Evolutionary conservation across 495 filamentous ascomycete species (phyloP).

Genomic region (Aspergillus coremiiformis): DNA sequence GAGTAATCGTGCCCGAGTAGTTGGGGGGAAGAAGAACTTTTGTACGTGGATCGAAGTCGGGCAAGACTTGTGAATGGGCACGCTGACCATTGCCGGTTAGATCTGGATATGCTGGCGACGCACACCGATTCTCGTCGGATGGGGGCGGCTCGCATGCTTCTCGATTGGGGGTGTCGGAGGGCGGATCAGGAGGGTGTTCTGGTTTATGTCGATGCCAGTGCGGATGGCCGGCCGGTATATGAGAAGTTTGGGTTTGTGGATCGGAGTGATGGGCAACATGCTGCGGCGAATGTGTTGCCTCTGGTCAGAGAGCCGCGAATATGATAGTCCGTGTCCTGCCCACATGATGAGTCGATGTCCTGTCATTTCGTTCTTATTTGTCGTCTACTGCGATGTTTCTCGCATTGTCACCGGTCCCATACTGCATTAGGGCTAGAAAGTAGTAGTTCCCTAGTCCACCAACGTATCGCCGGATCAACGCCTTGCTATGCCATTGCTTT

Average conservation of each 20-base stretch:
- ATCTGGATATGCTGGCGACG: slow-evolving; percentile 44
- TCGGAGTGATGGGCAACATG: slow-evolving; percentile 8
- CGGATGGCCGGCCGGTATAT: slow-evolving; percentile 23
- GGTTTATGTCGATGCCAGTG: slow-evolving; percentile 28
- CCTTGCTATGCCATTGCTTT: too few relatives aligned
- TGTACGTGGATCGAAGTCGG: slow-evolving; percentile 1
- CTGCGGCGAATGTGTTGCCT: slow-evolving; percentile 2
- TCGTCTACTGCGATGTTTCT: too few relatives aligned
- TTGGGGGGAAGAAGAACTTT: slow-evolving; percentile 5
- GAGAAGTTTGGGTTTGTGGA: slow-evolving; percentile 28
- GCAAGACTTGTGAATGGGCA: too few relatives aligned
- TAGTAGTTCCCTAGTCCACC: too few relatives aligned
- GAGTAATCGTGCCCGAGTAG: neutral
- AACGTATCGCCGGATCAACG: too few relatives aligned
- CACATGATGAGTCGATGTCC: too few relatives aligned
- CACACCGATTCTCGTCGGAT: slow-evolving; percentile 40
- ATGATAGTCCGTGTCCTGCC: too few relatives aligned
- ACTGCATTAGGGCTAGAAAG: too few relatives aligned
- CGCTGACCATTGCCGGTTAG: slow-evolving; percentile 19
- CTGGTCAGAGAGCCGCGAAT: slow-evolving; percentile 12
- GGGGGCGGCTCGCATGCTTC: slow-evolving; percentile 44
- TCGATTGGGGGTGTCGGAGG: slow-evolving; percentile 42
- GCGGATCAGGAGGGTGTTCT: slow-evolving; percentile 28
- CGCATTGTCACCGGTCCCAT: too few relatives aligned
- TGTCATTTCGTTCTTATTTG: too few relatives aligned